Conservation (phyloP, 768 basidiomycete genomes). For the Boletus rubropictus region DNA sequence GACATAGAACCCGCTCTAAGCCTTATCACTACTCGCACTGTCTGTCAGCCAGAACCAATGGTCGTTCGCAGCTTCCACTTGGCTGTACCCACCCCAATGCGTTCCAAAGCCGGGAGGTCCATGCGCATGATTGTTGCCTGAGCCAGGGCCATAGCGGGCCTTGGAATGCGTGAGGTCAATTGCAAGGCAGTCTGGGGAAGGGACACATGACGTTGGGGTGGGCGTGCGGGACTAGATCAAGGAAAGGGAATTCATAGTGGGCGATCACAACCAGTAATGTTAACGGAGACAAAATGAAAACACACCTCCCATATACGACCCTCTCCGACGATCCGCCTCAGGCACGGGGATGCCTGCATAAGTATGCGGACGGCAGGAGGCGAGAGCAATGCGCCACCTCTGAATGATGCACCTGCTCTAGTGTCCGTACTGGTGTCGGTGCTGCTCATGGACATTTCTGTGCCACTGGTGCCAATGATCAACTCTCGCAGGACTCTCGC, state of each 20-base stretch:
- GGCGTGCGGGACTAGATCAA: conserved; percentile 14
- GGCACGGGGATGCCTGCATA: conserved; percentile 36
- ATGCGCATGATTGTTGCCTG: conserved; percentile 11
- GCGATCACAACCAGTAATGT: background rate
- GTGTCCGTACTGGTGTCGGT: background rate
- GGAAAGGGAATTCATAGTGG: background rate
- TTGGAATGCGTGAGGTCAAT: conserved; percentile 14
- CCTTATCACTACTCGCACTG: conserved; percentile 9
- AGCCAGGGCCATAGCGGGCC: conserved; percentile 11
- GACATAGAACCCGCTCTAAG: background rate
- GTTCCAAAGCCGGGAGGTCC: conserved; percentile 13
- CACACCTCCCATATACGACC: conserved; percentile 53
- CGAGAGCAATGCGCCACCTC: conserved; percentile 31
- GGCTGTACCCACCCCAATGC: conserved; percentile 14
- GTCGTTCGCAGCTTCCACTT: conserved; percentile 15
- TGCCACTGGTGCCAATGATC: conserved; percentile 13
- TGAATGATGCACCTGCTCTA: background rate
- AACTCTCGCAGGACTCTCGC: conserved; percentile 14
- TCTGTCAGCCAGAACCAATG: conserved; percentile 23
- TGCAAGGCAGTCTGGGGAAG: conserved; percentile 1
- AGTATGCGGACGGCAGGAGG: conserved; percentile 36
- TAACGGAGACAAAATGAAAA: background rate
- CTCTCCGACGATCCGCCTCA: conserved; percentile 45
- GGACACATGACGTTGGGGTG: conserved; percentile 2
- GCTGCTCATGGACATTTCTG: background rate